These are phyloP conservation scores for Sporisorium iseilematis-ciliati DNA, from an alignment of 1,284 basidiomycete species.

Conservation along the genomic window DNA sequence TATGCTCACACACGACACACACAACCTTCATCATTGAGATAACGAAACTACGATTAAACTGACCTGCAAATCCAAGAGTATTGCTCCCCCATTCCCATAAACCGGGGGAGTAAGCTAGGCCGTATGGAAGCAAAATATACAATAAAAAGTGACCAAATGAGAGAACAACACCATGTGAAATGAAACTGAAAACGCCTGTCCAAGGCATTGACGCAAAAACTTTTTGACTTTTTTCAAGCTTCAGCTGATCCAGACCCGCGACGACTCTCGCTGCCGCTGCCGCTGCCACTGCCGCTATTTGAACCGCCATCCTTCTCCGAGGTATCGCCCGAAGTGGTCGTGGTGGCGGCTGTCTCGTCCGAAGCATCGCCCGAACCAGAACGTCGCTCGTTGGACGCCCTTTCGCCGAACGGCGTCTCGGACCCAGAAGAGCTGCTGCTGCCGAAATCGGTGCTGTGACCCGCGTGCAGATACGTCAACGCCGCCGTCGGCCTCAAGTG, in stretches of 20 bases:
- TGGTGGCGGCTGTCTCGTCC: conserved; percentile 49
- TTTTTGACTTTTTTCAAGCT: conserved; percentile 1
- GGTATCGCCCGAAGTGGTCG: conserved; percentile 46
- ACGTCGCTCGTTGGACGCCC: conserved; percentile 29
- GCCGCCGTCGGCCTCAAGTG: conserved; percentile 45
- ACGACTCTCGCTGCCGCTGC: conserved; percentile 40
- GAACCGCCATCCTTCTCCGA: conserved; percentile 52
- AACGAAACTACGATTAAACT: no score
- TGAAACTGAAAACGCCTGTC: background rate
- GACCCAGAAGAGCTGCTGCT: conserved; percentile 42
- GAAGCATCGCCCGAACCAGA: conserved; percentile 48
- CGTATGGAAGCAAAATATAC: no score
- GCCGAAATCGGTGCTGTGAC: conserved; percentile 42
- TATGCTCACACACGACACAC: no score
- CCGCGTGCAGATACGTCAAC: conserved; percentile 36
- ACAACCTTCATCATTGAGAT: no score
- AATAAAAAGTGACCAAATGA: no score
- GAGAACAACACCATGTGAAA: no score
- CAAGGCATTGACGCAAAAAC: background rate
- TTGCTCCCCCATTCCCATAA: no score
- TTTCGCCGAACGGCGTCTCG: conserved; percentile 40
- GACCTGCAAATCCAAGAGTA: no score
- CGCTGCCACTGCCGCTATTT: conserved; percentile 26
- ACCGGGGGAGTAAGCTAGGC: no score
- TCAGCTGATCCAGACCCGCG: conserved; percentile 44